Conservation (phyloP, 2,329 filamentous ascomycete species). For the Colletotrichum tropicicola region DNA sequence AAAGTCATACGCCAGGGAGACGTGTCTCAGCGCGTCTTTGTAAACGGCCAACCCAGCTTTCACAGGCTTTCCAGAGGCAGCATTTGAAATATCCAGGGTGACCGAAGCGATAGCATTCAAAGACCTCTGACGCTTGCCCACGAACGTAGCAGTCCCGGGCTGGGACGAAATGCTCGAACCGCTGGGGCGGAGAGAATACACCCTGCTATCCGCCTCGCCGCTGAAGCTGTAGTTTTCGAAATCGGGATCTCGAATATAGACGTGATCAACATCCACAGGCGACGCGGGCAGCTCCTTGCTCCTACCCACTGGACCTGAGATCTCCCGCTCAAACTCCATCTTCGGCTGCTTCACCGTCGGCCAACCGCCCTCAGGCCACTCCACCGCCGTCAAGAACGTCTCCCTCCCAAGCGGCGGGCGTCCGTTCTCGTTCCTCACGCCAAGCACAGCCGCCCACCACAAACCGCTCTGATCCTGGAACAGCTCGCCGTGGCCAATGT, state of each 20-base stretch:
- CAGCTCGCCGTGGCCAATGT: slow-evolving; percentile 64
- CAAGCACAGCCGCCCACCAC: slow-evolving; percentile 44
- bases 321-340: not conserved
- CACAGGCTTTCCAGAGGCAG: not conserved
- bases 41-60: slow-evolving; percentile 15
- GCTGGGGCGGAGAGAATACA: not conserved
- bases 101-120: slow-evolving; percentile 2
- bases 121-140: slow-evolving; percentile 11
- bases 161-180: not conserved
- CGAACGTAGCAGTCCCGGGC: slow-evolving; percentile 3
- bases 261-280: not conserved
- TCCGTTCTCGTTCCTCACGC: not conserved
- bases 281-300: not conserved
- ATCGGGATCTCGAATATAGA: slow-evolving; percentile 9
- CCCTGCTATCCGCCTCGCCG: not conserved
- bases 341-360: slow-evolving; percentile 1
- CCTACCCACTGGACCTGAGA: not conserved
- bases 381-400: not conserved
- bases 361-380: slow-evolving; percentile 17
- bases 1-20: not conserved
- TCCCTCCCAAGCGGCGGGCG: slow-evolving; percentile 7
- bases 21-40: slow-evolving; percentile 17
- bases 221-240: not conserved
- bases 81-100: not conserved
- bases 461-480: slow-evolving; percentile 55